Conservation (phyloP, 2,329 filamentous ascomycete species). For the Zymoseptoria passerinii region DNA sequence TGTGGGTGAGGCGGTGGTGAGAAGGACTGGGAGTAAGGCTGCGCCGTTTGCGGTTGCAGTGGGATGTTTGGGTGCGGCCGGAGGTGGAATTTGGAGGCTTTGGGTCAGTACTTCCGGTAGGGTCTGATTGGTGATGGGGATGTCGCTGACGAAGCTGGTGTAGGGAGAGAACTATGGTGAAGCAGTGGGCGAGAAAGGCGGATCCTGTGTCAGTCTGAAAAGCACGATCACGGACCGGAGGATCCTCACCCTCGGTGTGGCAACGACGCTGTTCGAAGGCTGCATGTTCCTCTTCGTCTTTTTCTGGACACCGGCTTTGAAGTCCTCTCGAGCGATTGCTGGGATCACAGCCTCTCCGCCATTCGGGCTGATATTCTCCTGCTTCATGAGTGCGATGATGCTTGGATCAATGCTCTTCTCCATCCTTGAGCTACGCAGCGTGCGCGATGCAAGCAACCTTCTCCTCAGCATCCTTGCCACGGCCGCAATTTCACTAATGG, state of each 20-base stretch:
- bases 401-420: constrained; percentile 49
- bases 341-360: constrained; percentile 19
- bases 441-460: constrained; percentile 20
- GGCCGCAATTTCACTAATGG: constrained; percentile 31
- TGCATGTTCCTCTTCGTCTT: constrained; percentile 57
- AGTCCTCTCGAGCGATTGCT: constrained; percentile 5
- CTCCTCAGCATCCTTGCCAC: constrained; percentile 35
- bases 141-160: background rate
- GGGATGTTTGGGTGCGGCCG: constrained; percentile 38
- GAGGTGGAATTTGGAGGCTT: constrained; percentile 39
- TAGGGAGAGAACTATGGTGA: constrained; percentile 46
- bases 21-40: constrained; percentile 40
- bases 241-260: constrained; percentile 45
- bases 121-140: background rate
- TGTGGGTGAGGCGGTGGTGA: constrained; percentile 45
- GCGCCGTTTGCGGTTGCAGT: constrained; percentile 45
- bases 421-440: constrained; percentile 16
- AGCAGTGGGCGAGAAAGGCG: constrained; percentile 6
- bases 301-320: constrained; percentile 53
- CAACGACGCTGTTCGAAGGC: constrained; percentile 52
- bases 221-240: constrained; percentile 33
- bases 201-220: constrained; percentile 1
- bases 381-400: constrained; percentile 53
- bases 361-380: constrained; percentile 48
- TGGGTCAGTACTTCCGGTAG: constrained; percentile 38